A percentile compares a stretch with the other conserved stretches of the same genome.
Evolutionary conservation across 2,329 filamentous ascomycete genomes (phyloP).

Genomic region (Fusarium sarcochroum): DNA sequence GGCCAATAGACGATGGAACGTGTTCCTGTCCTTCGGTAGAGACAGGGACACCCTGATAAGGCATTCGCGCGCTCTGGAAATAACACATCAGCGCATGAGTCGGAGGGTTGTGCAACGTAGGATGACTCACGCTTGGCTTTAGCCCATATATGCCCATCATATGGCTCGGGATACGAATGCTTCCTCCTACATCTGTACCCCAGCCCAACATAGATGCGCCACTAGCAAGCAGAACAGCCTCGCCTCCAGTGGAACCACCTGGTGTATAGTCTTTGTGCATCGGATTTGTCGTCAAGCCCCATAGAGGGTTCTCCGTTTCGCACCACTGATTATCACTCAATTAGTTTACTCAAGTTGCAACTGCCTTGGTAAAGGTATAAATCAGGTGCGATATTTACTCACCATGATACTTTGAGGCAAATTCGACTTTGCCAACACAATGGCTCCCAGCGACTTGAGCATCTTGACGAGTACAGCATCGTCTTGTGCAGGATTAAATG

Average conservation of each 20-base stretch:
- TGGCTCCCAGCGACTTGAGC: background rate
- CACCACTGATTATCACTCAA: background rate
- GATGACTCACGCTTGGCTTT: background rate
- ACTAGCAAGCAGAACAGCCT: background rate
- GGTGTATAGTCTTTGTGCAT: background rate
- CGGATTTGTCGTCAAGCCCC: conserved; percentile 5
- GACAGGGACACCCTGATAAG: conserved; percentile 3
- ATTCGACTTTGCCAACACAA: conserved; percentile 7
- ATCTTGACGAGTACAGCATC: conserved; percentile 1
- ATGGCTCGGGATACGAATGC: conserved; percentile 9
- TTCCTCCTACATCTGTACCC: conserved; percentile 11
- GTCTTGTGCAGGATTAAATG: background rate
- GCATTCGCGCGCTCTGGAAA: background rate
- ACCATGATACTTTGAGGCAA: conserved; percentile 14
- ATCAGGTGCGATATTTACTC: background rate
- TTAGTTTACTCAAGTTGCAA: background rate
- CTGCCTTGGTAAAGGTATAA: too few species aligned
- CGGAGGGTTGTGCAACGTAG: fast-evolving
- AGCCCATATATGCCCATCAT: conserved; percentile 12
- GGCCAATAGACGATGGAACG: conserved; percentile 6
- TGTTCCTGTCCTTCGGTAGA: conserved; percentile 7
- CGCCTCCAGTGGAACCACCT: conserved; percentile 5
- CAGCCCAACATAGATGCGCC: conserved; percentile 4
- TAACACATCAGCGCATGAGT: too few species aligned
- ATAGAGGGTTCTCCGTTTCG: conserved; percentile 7